Base-by-base conservation (phyloP, 2,329 filamentous ascomycete genomes). In the Botrytis porri region DNA sequence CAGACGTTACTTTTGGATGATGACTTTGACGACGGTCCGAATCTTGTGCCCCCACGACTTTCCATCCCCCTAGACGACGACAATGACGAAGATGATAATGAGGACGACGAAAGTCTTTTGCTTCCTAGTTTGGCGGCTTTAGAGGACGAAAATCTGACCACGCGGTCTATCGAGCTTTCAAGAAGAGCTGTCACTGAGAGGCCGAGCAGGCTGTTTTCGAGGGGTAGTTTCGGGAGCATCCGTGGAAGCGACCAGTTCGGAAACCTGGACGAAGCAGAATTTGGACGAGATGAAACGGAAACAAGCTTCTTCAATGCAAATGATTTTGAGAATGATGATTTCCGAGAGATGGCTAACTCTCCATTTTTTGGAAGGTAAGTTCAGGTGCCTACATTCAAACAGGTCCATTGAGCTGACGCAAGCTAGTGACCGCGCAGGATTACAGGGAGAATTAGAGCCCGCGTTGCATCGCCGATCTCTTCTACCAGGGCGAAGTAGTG, bases 161-260 rank as follows among this genome's bases (percentile, higher is more conserved):
- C 86, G 59, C 85, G 86, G 74, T 90, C 89, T 2, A 84, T 91
- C 41, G 89, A 91, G 80, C 78, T 90, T 66, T 86, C 88, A 12
- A 84, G 89, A 41, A 83, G 89, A 66, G 85, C 84, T 25, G 78
- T 82, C 54, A 86, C 82, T 70, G 86, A 89, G 73, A 81, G 83
- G 64, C 83, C 84, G 0, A 78, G 81, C 5, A 82, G 82, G 5
- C 81, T 87, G 43, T 77, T 86, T 43, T 87, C 86, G 18, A 81
- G 83, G 70, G 80, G 80, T 39, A 85, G 83, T 77, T 81, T 89
- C 75, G 87, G 85, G 0, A 88, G 85, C 74, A 80, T 84, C 70
- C 82, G 85, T 37, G 83, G 86, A 79, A 90, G 88, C 77, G 88
- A 90, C 78, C 85, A 83, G 61, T 85, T 84, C 70, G 79, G 76